phyloP scores from a whole-genome alignment of 2,329 filamentous ascomycete species.

The Echinosphaeria canescens region DNA sequence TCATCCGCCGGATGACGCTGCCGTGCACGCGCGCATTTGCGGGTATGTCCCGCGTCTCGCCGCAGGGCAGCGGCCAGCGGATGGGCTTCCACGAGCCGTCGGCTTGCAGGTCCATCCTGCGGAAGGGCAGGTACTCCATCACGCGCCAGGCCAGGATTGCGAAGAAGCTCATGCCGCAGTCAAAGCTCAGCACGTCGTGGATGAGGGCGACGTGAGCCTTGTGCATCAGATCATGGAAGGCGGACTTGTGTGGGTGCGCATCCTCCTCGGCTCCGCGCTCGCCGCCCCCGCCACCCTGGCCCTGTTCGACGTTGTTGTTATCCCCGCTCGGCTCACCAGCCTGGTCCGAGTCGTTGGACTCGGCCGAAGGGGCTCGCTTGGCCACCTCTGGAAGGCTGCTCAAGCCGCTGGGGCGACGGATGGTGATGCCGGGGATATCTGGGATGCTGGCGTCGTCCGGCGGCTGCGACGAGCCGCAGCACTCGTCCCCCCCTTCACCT shows the following conservation, averaged over 20 bases:
- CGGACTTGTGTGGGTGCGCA: conserved; percentile 6
- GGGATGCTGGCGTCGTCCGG: not conserved
- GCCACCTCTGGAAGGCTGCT: conserved; percentile 6
- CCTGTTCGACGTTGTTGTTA: not conserved
- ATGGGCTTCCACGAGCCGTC: conserved; percentile 67
- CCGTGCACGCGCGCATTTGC: conserved; percentile 47
- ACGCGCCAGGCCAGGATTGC: conserved; percentile 50
- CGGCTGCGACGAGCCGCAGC: not conserved
- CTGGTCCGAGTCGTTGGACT: conserved; percentile 1
- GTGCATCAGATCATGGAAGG: conserved; percentile 36
- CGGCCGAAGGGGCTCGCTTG: no score
- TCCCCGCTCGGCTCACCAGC: not conserved
- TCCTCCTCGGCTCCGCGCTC: conserved; percentile 3
- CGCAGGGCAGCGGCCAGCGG: conserved; percentile 56
- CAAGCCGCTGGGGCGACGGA: conserved; percentile 6
- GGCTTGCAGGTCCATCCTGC: conserved; percentile 52
- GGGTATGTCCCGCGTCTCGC: conserved; percentile 60
- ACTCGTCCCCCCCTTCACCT: not conserved
- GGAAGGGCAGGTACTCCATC: conserved; percentile 68
- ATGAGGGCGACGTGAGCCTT: conserved; percentile 30
- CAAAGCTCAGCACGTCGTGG: conserved; percentile 50
- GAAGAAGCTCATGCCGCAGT: conserved; percentile 27
- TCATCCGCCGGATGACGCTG: conserved; percentile 53
- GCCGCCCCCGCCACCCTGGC: conserved; percentile 1
- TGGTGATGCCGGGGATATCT: conserved; percentile 6